phyloP scores from a whole-genome alignment of 495 filamentous ascomycete genomes.

The Aspergillus taichungensis region DNA sequence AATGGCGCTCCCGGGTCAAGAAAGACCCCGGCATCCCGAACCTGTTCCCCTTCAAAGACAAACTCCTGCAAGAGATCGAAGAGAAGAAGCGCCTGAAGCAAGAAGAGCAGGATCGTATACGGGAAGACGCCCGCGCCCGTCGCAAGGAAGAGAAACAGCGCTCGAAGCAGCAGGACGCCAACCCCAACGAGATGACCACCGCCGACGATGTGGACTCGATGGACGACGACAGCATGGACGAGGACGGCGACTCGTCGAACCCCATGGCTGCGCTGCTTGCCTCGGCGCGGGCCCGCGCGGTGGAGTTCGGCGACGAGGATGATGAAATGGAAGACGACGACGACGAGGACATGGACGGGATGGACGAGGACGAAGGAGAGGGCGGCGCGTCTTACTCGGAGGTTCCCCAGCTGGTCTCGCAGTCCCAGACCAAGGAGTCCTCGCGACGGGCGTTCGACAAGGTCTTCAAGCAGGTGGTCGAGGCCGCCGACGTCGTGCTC shows the following conservation, averaged over 20 bases:
- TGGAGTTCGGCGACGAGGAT: conserved; percentile 58
- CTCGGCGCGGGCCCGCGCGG: conserved; percentile 78
- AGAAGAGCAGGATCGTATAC: conserved; percentile 62
- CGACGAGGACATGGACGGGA: conserved; percentile 35
- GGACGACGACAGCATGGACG: conserved; percentile 44
- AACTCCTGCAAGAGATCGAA: conserved; percentile 88
- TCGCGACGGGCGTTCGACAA: conserved; percentile 88
- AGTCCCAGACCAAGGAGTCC: conserved; percentile 47
- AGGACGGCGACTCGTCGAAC: conserved; percentile 57
- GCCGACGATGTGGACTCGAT: conserved; percentile 42
- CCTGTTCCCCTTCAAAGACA: conserved; percentile 95
- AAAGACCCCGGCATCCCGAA: conserved; percentile 97
- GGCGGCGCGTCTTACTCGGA: conserved; percentile 17
- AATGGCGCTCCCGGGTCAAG: conserved; percentile 89
- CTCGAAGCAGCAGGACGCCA: conserved; percentile 28
- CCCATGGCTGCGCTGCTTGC: conserved; percentile 91
- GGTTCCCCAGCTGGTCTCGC: conserved; percentile 23
- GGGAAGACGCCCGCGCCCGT: conserved; percentile 62
- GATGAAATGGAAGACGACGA: conserved; percentile 51
- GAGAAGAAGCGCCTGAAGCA: conserved; percentile 69
- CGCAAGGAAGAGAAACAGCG: conserved; percentile 37
- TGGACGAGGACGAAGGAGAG: conserved; percentile 40
- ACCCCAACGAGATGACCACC: conserved; percentile 21
- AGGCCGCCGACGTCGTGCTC: conserved; percentile 80
- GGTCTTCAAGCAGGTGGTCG: conserved; percentile 91